These are phyloP conservation scores for Dalbergia cochinchinensis DNA, from an alignment of 306 rosid genomes.

Conservation along the genomic window DNA sequence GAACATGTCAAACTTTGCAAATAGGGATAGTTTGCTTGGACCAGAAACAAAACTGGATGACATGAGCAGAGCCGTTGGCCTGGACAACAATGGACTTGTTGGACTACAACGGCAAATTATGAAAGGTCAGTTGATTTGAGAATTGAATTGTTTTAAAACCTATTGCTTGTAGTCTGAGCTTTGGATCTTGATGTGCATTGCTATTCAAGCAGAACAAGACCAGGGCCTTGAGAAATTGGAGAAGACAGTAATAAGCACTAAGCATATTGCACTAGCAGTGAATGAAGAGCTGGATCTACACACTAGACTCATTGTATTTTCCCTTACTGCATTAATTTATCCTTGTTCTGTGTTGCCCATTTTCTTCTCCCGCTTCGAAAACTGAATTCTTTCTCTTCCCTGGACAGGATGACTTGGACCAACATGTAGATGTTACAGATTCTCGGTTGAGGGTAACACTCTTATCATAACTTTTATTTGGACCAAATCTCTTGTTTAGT, in stretches of 20 bases:
- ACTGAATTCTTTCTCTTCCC: constrained; percentile 31
- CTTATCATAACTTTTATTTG: constrained; percentile 32
- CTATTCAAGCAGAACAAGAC: constrained; percentile 81
- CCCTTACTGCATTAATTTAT: constrained; percentile 22
- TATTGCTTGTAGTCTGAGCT: constrained; percentile 28
- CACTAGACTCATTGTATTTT: constrained; percentile 83
- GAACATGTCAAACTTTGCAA: constrained; percentile 80
- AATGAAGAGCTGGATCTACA: constrained; percentile 89
- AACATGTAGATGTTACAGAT: constrained; percentile 84
- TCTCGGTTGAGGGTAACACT: constrained; percentile 78
- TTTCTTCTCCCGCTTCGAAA: neutral
- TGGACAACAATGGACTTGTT: constrained; percentile 84
- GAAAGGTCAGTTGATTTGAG: constrained; percentile 59
- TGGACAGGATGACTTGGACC: constrained; percentile 88
- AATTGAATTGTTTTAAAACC: constrained; percentile 27
- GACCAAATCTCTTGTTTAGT: constrained; percentile 21
- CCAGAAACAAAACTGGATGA: constrained; percentile 84
- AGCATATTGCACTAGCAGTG: constrained; percentile 96
- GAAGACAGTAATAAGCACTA: constrained; percentile 79
- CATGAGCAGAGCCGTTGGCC: constrained; percentile 67
- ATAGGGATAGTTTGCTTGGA: constrained; percentile 89
- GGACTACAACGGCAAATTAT: constrained; percentile 89
- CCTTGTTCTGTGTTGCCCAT: constrained; percentile 13
- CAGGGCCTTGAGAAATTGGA: constrained; percentile 90
- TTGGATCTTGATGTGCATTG: constrained; percentile 42